phyloP scores from a whole-genome alignment of 2,329 filamentous ascomycete genomes.

The Periconia macrospinosa region DNA sequence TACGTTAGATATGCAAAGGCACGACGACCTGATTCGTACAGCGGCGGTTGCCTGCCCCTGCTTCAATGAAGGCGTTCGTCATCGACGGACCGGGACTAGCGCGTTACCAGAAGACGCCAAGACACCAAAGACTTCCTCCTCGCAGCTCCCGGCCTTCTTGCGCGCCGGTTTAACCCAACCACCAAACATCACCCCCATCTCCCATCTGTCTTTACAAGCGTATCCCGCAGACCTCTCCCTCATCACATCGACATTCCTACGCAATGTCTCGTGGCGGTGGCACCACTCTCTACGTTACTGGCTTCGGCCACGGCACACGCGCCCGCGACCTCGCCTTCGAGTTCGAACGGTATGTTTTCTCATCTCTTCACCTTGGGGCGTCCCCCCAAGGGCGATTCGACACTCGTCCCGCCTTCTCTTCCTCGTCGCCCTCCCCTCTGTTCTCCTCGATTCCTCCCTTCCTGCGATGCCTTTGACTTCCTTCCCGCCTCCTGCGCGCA shows the following conservation, averaged over 20 bases:
- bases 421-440: slow-evolving; percentile 18
- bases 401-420: slow-evolving; percentile 11
- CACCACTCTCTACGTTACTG: slow-evolving; percentile 96
- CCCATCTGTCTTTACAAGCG: neutral
- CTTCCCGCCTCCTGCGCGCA: slow-evolving; percentile 42
- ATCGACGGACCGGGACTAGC: neutral
- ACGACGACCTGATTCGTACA: no score
- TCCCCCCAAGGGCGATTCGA: no score
- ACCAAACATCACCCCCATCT: neutral
- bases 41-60: no score
- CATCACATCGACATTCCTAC: slow-evolving; percentile 6
- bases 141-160: neutral
- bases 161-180: neutral
- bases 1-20: no score
- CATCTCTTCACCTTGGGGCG: slow-evolving; percentile 37
- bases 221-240: neutral
- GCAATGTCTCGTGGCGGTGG: slow-evolving; percentile 88
- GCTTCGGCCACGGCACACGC: slow-evolving; percentile 98
- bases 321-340: slow-evolving; percentile 99
- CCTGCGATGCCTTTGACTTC: slow-evolving; percentile 7
- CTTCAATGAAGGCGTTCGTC: neutral
- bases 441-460: slow-evolving; percentile 14
- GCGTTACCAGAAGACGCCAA: neutral
- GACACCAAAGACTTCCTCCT: neutral
- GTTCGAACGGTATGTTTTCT: slow-evolving; percentile 98